A percentile compares a stretch with the other conserved stretches of the same genome.
phyloP scores from a whole-genome alignment of 345 rosid species.

The Populus davidiana region DNA sequence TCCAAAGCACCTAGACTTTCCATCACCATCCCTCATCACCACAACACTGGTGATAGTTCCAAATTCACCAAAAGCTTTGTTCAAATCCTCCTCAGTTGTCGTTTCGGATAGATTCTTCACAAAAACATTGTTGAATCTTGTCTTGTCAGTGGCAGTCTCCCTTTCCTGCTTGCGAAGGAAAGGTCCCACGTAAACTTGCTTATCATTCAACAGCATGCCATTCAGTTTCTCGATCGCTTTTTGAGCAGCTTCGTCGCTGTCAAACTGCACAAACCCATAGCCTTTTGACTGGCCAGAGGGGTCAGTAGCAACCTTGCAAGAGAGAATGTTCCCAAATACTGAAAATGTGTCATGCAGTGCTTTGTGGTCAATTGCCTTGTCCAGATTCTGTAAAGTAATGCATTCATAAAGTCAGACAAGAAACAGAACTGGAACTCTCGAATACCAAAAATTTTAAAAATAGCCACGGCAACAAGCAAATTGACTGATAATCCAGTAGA shows the following conservation, averaged over 20 bases:
- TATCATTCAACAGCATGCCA: slow-evolving; percentile 92
- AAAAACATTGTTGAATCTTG: slow-evolving; percentile 78
- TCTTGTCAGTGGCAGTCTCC: slow-evolving; percentile 44
- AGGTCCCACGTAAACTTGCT: slow-evolving; percentile 93
- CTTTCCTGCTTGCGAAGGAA: slow-evolving; percentile 94
- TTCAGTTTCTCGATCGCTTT: slow-evolving; percentile 72
- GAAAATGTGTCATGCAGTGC: slow-evolving; percentile 84
- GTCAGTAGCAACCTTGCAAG: slow-evolving; percentile 93
- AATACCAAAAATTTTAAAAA: background rate
- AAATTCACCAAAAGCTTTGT: slow-evolving; percentile 63
- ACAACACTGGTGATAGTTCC: slow-evolving; percentile 80
- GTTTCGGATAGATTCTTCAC: slow-evolving; percentile 78
- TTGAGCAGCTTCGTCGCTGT: slow-evolving; percentile 72
- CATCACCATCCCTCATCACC: slow-evolving; percentile 80
- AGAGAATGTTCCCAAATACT: slow-evolving; percentile 73
- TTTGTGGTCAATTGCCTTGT: slow-evolving; percentile 84
- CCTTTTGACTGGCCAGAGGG: slow-evolving; percentile 82
- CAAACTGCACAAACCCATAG: slow-evolving; percentile 93
- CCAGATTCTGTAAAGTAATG: slow-evolving; percentile 60
- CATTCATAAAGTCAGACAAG: background rate
- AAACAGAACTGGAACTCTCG: background rate
- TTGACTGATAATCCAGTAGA: background rate
- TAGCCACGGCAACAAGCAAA: background rate
- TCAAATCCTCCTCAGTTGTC: slow-evolving; percentile 75
- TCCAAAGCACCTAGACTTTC: slow-evolving; percentile 87